phyloP scores from a whole-genome alignment of 164 flowering plant genomes.

The Nelumbo lutea region DNA sequence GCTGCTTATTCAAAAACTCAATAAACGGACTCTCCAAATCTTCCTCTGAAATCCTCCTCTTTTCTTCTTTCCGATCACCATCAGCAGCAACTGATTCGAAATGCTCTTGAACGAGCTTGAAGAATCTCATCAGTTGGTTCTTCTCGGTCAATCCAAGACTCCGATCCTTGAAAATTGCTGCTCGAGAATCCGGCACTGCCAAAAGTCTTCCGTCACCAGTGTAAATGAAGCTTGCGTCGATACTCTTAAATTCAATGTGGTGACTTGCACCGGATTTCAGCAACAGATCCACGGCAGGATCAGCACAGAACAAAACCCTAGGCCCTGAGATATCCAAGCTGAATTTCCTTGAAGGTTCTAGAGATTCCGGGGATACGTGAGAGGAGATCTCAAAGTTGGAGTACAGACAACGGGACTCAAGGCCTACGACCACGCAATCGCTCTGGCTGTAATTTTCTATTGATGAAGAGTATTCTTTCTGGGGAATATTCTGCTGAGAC shows the following conservation, averaged over 20 bases:
- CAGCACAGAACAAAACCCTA: constrained; percentile 73
- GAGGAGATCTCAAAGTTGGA: constrained; percentile 45
- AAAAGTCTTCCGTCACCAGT: constrained; percentile 32
- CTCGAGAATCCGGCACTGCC: constrained; percentile 71
- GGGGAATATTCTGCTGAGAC: constrained; percentile 19
- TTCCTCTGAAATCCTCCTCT: constrained; percentile 45
- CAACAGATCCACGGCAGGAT: constrained; percentile 53
- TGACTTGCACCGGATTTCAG: constrained; percentile 54
- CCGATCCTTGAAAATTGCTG: constrained; percentile 68
- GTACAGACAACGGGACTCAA: constrained; percentile 36
- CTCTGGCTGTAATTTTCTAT: not conserved
- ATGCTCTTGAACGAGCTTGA: constrained; percentile 73
- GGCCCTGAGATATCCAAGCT: constrained; percentile 69
- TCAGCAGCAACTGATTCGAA: constrained; percentile 14
- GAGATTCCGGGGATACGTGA: constrained; percentile 15
- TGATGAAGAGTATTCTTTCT: not conserved
- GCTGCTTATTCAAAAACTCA: constrained; percentile 62
- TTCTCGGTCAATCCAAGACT: constrained; percentile 56
- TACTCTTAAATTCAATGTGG: constrained; percentile 73
- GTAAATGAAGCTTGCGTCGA: constrained; percentile 55
- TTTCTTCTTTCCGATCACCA: constrained; percentile 16
- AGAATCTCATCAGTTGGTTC: constrained; percentile 71
- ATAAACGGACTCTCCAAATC: constrained; percentile 80
- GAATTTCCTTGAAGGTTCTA: constrained; percentile 47
- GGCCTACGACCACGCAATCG: constrained; percentile 20